Conservation (phyloP, 441 rosid genomes). For the Caryocar brasiliense region DNA sequence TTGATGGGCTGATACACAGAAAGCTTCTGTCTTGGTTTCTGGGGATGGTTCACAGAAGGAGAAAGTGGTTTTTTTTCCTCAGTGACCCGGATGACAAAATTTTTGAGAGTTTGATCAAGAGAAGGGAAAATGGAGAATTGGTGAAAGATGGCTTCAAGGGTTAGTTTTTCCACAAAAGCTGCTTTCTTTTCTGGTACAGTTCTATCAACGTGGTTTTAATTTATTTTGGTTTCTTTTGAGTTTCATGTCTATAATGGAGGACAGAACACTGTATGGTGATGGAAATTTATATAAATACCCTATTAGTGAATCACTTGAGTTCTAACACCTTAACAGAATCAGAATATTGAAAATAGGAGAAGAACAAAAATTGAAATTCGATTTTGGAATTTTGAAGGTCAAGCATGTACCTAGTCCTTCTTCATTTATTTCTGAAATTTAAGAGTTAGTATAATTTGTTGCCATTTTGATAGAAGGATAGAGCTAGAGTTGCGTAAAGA, state of each 20-base stretch:
- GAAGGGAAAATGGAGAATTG: slow-evolving; percentile 18
- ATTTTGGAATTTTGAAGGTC: neutral
- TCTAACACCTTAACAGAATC: no score
- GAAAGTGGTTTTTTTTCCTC: slow-evolving; percentile 8
- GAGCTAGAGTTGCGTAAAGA: no score
- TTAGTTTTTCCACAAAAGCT: slow-evolving; percentile 32
- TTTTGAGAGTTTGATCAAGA: slow-evolving; percentile 18
- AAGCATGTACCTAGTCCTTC: neutral
- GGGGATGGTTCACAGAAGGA: slow-evolving; percentile 31
- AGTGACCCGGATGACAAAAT: slow-evolving; percentile 20
- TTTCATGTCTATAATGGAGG: no score
- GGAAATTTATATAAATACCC: no score
- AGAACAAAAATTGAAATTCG: no score
- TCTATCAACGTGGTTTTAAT: no score
- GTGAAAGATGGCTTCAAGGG: slow-evolving; percentile 16
- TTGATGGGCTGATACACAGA: slow-evolving; percentile 48
- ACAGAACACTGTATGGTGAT: no score
- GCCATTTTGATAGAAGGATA: neutral
- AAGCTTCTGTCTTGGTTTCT: slow-evolving; percentile 37
- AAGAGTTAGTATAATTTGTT: neutral
- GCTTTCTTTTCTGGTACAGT: slow-evolving; percentile 30
- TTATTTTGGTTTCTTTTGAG: no score
- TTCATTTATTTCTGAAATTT: neutral
- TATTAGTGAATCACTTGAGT: no score
- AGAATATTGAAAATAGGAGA: no score